phyloP scores from a whole-genome alignment of 371 early-diverging fungal genomes.

The Actinomucor elegans region DNA sequence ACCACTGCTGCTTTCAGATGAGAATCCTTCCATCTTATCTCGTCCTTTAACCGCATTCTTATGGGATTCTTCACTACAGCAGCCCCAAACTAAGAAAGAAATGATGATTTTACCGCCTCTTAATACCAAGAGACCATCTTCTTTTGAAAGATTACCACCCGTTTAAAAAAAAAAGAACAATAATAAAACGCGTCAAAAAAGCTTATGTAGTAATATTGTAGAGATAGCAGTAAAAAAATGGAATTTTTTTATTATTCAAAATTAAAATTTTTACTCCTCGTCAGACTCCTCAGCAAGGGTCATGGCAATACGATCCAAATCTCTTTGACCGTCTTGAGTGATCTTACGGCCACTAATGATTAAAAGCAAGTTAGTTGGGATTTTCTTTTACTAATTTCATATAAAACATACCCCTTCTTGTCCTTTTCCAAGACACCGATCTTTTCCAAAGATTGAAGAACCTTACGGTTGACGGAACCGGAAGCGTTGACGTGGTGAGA shows the following conservation, averaged over 20 bases:
- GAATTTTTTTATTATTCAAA: too few relatives aligned
- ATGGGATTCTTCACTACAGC: slow-evolving; percentile 21
- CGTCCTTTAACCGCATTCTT: slow-evolving; percentile 42
- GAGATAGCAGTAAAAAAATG: too few relatives aligned
- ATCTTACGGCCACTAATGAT: slow-evolving; percentile 77
- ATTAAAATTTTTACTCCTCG: slow-evolving; percentile 26
- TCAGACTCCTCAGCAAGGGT: slow-evolving; percentile 39
- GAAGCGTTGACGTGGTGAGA: slow-evolving; percentile 85
- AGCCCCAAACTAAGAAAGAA: slow-evolving; percentile 6
- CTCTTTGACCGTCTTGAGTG: slow-evolving; percentile 82
- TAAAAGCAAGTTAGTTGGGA: background rate
- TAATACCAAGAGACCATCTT: background rate
- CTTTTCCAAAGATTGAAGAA: slow-evolving; percentile 95
- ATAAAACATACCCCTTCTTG: slow-evolving; percentile 66
- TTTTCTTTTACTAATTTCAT: background rate
- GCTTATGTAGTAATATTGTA: too few relatives aligned
- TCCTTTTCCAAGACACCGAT: slow-evolving; percentile 93
- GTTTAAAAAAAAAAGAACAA: slow-evolving; percentile 6
- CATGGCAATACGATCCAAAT: slow-evolving; percentile 79
- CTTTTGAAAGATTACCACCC: slow-evolving; percentile 2
- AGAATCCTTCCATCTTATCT: slow-evolving; percentile 18
- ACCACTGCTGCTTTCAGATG: background rate
- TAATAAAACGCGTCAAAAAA: too few relatives aligned
- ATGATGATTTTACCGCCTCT: slow-evolving; percentile 23
- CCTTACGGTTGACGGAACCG: slow-evolving; percentile 91